Percentiles rank a stretch among this genome's conserved stretches.
phyloP scores from a whole-genome alignment of 805 yeast species.

The Brettanomyces bruxellensis region DNA sequence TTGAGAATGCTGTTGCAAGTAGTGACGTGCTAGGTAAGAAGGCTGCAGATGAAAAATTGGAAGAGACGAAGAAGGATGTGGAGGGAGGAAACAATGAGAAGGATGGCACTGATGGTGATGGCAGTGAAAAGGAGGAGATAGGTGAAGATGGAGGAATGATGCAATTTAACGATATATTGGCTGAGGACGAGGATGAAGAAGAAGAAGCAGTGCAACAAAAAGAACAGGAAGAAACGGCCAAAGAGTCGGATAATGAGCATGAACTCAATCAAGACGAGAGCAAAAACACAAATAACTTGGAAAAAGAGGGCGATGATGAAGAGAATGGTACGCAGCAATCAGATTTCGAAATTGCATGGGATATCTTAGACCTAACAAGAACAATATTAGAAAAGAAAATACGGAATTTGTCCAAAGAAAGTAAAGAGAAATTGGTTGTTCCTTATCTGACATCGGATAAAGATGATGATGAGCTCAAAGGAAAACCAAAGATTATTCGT shows the following conservation, averaged over 20 bases:
- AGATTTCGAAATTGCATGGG: slow-evolving; percentile 87
- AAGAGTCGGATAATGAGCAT: slow-evolving; percentile 12
- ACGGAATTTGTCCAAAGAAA: slow-evolving; percentile 3
- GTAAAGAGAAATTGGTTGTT: background rate
- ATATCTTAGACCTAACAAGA: slow-evolving; percentile 70
- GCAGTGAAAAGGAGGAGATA: slow-evolving; percentile 6
- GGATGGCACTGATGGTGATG: background rate
- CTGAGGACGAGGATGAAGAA: slow-evolving; percentile 27
- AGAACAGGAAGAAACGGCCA: slow-evolving; percentile 27
- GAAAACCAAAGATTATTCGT: background rate
- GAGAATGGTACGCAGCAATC: slow-evolving; percentile 30
- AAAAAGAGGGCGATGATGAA: slow-evolving; percentile 11
- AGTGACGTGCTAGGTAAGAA: slow-evolving; percentile 67
- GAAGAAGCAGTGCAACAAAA: slow-evolving; percentile 22
- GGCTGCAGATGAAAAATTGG: slow-evolving; percentile 7
- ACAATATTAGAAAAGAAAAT: slow-evolving; percentile 42
- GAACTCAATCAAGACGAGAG: slow-evolving; percentile 18
- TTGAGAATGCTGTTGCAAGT: slow-evolving; percentile 63
- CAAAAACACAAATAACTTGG: slow-evolving; percentile 8
- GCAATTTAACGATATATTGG: slow-evolving; percentile 30
- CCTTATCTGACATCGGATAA: slow-evolving; percentile 17
- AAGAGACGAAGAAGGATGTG: slow-evolving; percentile 2
- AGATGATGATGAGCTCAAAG: slow-evolving; percentile 8
- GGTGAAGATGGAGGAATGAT: slow-evolving; percentile 13
- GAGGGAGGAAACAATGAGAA: slow-evolving; percentile 4